Evolutionary conservation across 2,329 filamentous ascomycete genomes (phyloP).

Genomic region (Talaromyces sp.): DNA sequence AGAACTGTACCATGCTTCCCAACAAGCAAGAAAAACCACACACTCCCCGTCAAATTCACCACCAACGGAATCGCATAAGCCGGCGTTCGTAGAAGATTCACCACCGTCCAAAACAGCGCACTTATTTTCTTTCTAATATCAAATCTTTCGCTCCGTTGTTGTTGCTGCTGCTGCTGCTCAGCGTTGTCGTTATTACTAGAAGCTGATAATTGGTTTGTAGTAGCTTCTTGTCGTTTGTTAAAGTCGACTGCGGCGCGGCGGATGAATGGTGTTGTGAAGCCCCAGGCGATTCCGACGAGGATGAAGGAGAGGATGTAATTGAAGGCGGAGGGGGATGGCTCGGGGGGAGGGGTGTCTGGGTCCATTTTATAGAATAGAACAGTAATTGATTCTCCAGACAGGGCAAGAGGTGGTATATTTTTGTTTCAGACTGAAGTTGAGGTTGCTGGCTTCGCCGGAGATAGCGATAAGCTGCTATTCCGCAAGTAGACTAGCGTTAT

Average conservation of each 20-base stretch:
- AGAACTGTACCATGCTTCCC: conserved; percentile 72
- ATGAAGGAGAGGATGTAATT: conserved; percentile 87
- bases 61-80: conserved; percentile 79
- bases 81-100: conserved; percentile 74
- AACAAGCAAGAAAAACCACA: conserved; percentile 96
- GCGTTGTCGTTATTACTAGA: conserved; percentile 31
- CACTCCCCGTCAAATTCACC: conserved; percentile 82
- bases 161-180: conserved; percentile 1
- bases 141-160: background rate
- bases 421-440: background rate
- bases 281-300: conserved; percentile 87
- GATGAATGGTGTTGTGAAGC: conserved; percentile 88
- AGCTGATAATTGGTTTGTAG: conserved; percentile 33
- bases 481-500: background rate
- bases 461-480: background rate
- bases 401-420: background rate
- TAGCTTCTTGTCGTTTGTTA: conserved; percentile 49
- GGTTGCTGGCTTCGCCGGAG: background rate
- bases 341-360: conserved; percentile 24
- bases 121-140: conserved; percentile 58
- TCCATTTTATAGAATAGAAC: conserved; percentile 24
- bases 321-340: conserved; percentile 45
- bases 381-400: background rate
- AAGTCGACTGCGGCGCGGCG: conserved; percentile 75
- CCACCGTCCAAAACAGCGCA: conserved; percentile 65